Base-by-base conservation (phyloP, 805 yeast genomes). In the Yamadazyma philogaea region DNA sequence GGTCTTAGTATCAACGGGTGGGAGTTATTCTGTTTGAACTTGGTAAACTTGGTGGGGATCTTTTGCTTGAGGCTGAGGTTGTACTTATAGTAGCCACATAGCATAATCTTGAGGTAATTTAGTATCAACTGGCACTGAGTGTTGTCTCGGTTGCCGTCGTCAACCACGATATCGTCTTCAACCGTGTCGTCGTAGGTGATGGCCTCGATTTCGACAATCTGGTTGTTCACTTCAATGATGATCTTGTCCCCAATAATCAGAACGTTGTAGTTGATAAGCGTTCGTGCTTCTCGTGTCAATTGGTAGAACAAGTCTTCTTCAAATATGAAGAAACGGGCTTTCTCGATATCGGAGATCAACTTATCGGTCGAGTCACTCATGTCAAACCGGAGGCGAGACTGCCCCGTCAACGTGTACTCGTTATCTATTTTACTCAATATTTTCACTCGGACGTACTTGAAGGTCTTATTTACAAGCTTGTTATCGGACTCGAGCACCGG, bases 251-350 rank as follows among this genome's bases (percentile, higher is more conserved):
- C 75, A 22, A 84, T 80, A 14, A 82, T 74, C 12, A 73, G 71
- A 3, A 87, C 91, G 42, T 84, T 82, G 50, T 81, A 79, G 15
- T 88, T 78, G 7, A 82, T 74, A 44, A 91, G 66, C 5, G 72
- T 58, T 22, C 82, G 74, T 1, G 95, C 87, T 61, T 91, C 99
- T 48, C 81, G 78, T 18, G 82, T 72, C 42, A 91, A 63, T 52
- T 83, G 89, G 60, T 78, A 79, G 66, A 87, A 87, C 42, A 91
- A 69, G 60, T 91, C 98, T 55, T 87, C 93, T 56, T 91, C 98
- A 64, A 91, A 91, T 6, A 90, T 69, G 45, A 79, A 77, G 48
- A 76, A 81, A 36, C 96, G 73, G 0, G 95, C 89, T 39, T 66
- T 77, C 28, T 76, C 72, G 20, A 91, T 82, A 18, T 74, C 75